Evolutionary conservation across 176 grass and related monocot genomes (phyloP), one percentile per base, ranked within the genome.

Genomic region (Raddia guianensis): DNA sequence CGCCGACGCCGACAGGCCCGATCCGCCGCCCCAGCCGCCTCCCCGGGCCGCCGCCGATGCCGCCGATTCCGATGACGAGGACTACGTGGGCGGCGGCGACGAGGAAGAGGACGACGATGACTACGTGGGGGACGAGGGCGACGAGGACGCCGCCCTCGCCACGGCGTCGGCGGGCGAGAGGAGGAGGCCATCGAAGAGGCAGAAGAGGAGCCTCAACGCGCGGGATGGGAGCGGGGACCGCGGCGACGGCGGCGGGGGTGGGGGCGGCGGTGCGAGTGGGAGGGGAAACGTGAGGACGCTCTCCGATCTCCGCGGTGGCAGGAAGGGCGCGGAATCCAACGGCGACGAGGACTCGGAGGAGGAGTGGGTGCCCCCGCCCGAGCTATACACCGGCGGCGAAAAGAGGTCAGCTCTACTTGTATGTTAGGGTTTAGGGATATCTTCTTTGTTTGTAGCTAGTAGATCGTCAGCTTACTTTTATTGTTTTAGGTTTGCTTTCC

Each of bases 331-430:
- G 45, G 83, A 60, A 12, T 85, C 84, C 35, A 90, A 87, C 66
- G 79, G 63, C 18, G 91, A 83, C 70, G 83, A 55, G 71, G 84
- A 83, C 55, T 84, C 83, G 10, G 89, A 89, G 11, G 86, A 83
- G 15, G 91, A 80, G 40, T 84, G 82, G 81, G 18, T 65, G 3
- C 82, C 85, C 8, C 83, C 80, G 11, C 90, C 85, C 8, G 93
- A 92, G 72, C 70, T 80, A 53, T 83, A 86, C 75, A 82, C 84
- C 49, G 93, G 93, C 21, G 78, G 84, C 44, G 87, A 92, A 68
- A 92, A 77, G 61, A 95, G 93, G 93, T 92, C 63, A 80, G 81
- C n/a, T 63, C 15, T 54, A 63, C 48, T 67, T 52, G 19, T 57
- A 40, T 69, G 2, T 14, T 53, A 21, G 49, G 60, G 34, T 45